phyloP scores from a whole-genome alignment of 176 grass and related monocot genomes.

The barley (Hordeum vulgare) region MorexV3_pseudomolecules_assembly NC_058519.1:569093273-569093772 shows the following conservation, averaged over 20 bases:
- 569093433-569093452: too few relatives aligned
- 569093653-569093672: slow-evolving; percentile 55
- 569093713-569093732: slow-evolving; percentile 67
- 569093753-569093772: background rate
- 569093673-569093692: slow-evolving; percentile 71
- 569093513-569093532: slow-evolving; percentile 39
- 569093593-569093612: slow-evolving; percentile 33
- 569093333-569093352: too few relatives aligned
- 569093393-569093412: too few relatives aligned
- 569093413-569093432: too few relatives aligned
- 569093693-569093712: slow-evolving; percentile 66
- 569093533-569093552: slow-evolving; percentile 57
- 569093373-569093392: too few relatives aligned
- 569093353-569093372: too few relatives aligned
- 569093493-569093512: too few relatives aligned
- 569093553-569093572: slow-evolving; percentile 70
- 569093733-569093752: slow-evolving; percentile 72
- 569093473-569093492: too few relatives aligned
- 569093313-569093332: too few relatives aligned
- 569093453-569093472: too few relatives aligned
- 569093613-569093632: background rate
- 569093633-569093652: slow-evolving; percentile 55
- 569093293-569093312: background rate
- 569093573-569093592: slow-evolving; percentile 95
- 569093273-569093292: background rate